Evolutionary conservation across 140 eudicot genomes (phyloP), one percentile per base, ranked within the genome.

Genomic region (Ambrosia hybrid): DNA sequence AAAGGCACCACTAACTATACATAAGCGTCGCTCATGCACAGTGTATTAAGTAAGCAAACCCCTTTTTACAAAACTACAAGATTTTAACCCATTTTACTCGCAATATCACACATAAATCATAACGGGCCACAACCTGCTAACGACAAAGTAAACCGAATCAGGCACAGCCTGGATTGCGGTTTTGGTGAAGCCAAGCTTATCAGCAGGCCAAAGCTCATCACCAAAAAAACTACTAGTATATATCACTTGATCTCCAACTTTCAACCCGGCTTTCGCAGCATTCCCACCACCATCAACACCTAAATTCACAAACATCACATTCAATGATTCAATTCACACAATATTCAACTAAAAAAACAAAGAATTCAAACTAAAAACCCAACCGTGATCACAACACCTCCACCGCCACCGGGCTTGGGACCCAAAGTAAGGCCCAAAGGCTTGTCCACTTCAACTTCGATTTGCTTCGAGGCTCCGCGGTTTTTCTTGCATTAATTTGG

Each of bases 211-310:
- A 65, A 93, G 94, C 69, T 90, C 97, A 78, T 93, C 98, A 3
- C 98, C 98, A 59, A 93, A 93, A 88, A 93, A 90, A 79, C 98
- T 93, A 79, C 98, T 93, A 3, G 97, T 93, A 83, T 93, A 93
- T 39, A 93, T 69, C 34, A 93, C 98, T 67, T 93, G 98, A 77
- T 93, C 98, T 41, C 98, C 98, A 0, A 73, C 80, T 67, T 93
- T 93, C 11, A 90, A 86, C 73, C 98, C 97, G 53, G 97, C 89
- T 80, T 71, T 87, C 67, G 97, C 96, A 61, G 98, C 98, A 85
- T 93, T 93, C 8, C 98, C 98, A 67, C 97, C 98, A 10, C 85
- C 84, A 7, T 87, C 94, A 59, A 93, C 89, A 6, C 80, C 98
- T 93, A 57, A 76, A 75, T 70, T 16, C 33, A 79, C 69, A 53